Base-by-base conservation (phyloP, 345 rosid species). In the Brassica nigra region DNA sequence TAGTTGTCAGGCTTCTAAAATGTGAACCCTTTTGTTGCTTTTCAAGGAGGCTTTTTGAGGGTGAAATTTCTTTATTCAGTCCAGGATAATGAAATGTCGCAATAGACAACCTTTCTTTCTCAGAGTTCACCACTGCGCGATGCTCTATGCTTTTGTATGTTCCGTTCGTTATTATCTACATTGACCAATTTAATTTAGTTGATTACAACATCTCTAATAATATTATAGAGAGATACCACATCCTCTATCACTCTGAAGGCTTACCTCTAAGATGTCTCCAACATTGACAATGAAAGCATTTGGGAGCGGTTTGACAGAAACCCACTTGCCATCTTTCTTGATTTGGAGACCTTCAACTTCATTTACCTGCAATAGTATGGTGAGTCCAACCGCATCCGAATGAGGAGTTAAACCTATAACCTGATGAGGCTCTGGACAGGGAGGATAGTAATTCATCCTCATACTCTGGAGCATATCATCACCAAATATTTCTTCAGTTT, bases 401-500 rank as follows among this genome's bases (percentile, higher is more conserved):
- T 89, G 91, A 1, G 91, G 79, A 9, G 76, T 78, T 10, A 86
- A 8, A 31, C 95, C 90, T 0, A 81, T 70, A 10, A 85, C 83
- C 12, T 68, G 66, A 33, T 88, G 80, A 0, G 95, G 91, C 3
- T 88, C 76, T 0, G 95, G 95, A 63, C 93, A 89, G 1, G 88
- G 86, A 0, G 95, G 93, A 20, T 89, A 91, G 70, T 84, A 91
- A 61, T 88, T 91, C 71, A 89, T 85, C 75, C 89, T 88, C 67
- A 90, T 65, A 36, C 47, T 28, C 71, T 85, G 87, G 31, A 3
- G 0, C 68, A n/a, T 10, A 18, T 82, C 89, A 72, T 79, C 81
- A 76, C 62, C 75, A 75, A 83, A 83, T 16, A 71, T 9, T 29
- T 68, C 79, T 72, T 57, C 55, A 8, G 87, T 83, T 30, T 90